A percentile compares a stretch with the other conserved stretches of the same genome.
Evolutionary conservation across 192 early-diverging fungal species (phyloP).

Genomic region (Linnemannia hyalina): DNA sequence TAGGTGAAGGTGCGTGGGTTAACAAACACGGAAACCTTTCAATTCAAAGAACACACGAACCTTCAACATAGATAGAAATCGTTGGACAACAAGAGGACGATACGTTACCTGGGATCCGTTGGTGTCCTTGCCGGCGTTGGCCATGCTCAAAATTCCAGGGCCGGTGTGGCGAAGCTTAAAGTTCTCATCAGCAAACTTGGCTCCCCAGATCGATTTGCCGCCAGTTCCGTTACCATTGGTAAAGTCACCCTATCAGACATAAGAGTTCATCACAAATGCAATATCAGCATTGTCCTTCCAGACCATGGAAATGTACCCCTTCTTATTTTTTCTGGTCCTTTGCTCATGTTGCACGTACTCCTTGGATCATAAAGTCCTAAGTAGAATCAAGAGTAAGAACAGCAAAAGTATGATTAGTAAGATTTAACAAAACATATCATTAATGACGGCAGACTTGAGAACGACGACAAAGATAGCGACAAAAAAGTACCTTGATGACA

Average conservation of each 20-base stretch:
- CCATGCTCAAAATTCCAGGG: conserved; percentile 84
- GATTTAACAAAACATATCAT: not conserved
- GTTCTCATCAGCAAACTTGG: conserved; percentile 83
- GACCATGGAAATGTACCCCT: not conserved
- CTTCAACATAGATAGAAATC: not conserved
- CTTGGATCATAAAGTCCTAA: conserved; percentile 64
- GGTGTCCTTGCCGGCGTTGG: conserved; percentile 83
- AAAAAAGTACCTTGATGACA: conserved; percentile 68
- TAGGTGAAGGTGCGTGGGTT: too few relatives aligned
- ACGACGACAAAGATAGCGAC: conserved; percentile 58
- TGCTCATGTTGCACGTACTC: conserved; percentile 34
- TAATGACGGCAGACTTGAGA: not conserved
- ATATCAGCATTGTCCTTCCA: not conserved
- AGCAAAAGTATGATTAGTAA: not conserved
- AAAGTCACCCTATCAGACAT: conserved; percentile 76
- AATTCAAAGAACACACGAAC: not conserved
- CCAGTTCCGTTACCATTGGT: conserved; percentile 82
- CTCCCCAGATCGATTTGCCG: conserved; percentile 87
- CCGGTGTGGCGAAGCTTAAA: conserved; percentile 88
- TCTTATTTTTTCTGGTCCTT: not conserved
- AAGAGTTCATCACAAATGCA: conserved; percentile 28
- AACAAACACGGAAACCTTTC: not conserved
- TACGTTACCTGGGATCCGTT: conserved; percentile 80
- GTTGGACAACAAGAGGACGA: not conserved
- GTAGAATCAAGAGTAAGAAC: not conserved